These are phyloP conservation scores for Zelopaecilomyces penicillatus DNA, from an alignment of 2,329 filamentous ascomycete species.

Conservation along the genomic window DNA sequence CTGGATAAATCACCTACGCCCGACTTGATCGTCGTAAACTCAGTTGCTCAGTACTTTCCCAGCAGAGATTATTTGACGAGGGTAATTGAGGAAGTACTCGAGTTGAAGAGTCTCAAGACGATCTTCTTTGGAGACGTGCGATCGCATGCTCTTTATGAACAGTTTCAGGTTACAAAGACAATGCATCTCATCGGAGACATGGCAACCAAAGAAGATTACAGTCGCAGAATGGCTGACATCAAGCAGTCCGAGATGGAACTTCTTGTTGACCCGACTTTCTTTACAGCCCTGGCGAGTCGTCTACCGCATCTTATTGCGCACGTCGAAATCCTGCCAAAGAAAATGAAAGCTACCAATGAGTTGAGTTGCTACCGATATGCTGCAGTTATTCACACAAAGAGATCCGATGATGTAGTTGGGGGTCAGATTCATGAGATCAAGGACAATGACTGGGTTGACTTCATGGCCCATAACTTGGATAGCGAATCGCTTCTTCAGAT, in stretches of 20 bases:
- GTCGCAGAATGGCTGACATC: constrained; percentile 8
- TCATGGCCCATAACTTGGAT: constrained; percentile 8
- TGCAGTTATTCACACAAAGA: not conserved
- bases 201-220: constrained; percentile 4
- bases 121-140: constrained; percentile 18
- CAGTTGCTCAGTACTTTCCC: constrained; percentile 21
- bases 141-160: constrained; percentile 10
- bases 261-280: constrained; percentile 18
- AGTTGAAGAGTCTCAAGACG: not conserved
- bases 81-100: constrained; percentile 11
- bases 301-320: constrained; percentile 9
- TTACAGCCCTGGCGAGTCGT: constrained; percentile 10
- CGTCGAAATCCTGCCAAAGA: constrained; percentile 5
- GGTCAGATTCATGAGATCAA: constrained; percentile 6
- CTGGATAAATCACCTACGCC: constrained; percentile 1
- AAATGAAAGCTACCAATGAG: constrained; percentile 5
- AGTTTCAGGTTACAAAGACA: constrained; percentile 11
- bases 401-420: too few relatives aligned
- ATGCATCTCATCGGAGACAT: constrained; percentile 1
- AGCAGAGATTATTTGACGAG: constrained; percentile 15
- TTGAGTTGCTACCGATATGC: constrained; percentile 4
- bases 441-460: constrained; percentile 13
- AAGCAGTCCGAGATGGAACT: constrained; percentile 13
- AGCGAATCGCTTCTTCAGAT: constrained; percentile 5
- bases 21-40: constrained; percentile 18